These are phyloP conservation scores for Nannochloropsis gaditana DNA, from an alignment of 108 stramenopile genomes.

Conservation along the genomic window DNA sequence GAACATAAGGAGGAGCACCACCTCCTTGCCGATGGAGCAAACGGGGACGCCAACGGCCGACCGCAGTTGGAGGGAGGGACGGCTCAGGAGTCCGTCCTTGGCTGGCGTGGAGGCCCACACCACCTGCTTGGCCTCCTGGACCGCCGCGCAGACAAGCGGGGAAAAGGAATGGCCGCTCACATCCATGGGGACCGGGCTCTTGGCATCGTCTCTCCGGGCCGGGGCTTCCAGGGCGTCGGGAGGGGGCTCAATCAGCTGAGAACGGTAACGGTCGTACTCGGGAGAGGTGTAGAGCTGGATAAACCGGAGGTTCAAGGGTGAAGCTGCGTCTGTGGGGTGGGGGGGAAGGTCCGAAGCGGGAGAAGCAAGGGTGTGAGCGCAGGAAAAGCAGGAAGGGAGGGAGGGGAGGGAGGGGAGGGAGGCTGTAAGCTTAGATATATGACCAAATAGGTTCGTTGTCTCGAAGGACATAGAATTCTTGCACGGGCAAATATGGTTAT, in stretches of 20 bases:
- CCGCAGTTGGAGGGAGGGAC: slow-evolving; percentile 84
- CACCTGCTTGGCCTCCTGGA: slow-evolving; percentile 77
- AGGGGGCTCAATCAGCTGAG: slow-evolving; percentile 57
- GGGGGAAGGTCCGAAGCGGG: background rate
- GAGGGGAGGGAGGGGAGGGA: background rate
- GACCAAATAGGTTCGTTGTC: background rate
- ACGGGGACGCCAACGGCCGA: slow-evolving; percentile 95
- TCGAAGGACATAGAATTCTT: too few species aligned
- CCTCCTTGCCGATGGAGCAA: slow-evolving; percentile 45
- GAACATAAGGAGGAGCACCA: slow-evolving; percentile 54
- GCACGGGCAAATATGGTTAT: background rate
- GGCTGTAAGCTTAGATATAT: background rate
- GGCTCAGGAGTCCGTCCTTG: slow-evolving; percentile 73
- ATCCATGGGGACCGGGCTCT: slow-evolving; percentile 29
- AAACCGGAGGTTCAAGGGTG: slow-evolving; percentile 61
- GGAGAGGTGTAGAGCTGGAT: slow-evolving; percentile 89
- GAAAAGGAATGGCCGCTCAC: slow-evolving; percentile 50
- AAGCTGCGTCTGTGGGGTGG: background rate
- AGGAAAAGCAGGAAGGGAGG: background rate
- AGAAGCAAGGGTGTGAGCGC: too few species aligned
- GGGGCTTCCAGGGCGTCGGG: slow-evolving; percentile 61
- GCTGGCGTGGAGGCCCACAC: slow-evolving; percentile 89
- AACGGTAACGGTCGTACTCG: slow-evolving; percentile 69
- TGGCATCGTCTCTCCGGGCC: background rate
- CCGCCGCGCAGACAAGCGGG: slow-evolving; percentile 81